A percentile compares a stretch with the other conserved stretches of the same genome.
These are phyloP conservation scores for Eucalyptus curtisii DNA, from an alignment of 345 rosid species.

Conservation along the genomic window DNA sequence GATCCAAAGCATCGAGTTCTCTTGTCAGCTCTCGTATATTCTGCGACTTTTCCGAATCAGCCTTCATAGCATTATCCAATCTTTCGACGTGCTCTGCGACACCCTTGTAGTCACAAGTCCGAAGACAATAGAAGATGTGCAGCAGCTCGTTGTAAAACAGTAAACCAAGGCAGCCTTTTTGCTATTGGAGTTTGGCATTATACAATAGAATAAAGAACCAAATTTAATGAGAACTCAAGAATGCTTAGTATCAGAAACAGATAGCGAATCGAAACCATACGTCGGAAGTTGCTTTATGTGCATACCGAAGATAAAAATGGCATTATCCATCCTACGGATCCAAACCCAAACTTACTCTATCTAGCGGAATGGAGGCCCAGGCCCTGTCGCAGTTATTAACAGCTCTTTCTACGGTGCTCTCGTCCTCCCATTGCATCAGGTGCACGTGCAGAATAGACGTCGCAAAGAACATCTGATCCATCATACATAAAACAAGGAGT, in stretches of 20 bases:
- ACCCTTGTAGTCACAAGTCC: constrained; percentile 81
- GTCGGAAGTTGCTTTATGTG: background rate
- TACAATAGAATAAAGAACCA: background rate
- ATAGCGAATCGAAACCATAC: background rate
- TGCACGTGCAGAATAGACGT: constrained; percentile 82
- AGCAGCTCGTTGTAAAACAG: constrained; percentile 89
- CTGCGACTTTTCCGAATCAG: constrained; percentile 40
- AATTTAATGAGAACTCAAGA: background rate
- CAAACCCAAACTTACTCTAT: constrained; percentile 36
- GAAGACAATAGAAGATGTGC: constrained; percentile 78
- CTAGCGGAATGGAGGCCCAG: constrained; percentile 61
- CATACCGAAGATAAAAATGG: background rate
- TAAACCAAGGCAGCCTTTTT: constrained; percentile 59
- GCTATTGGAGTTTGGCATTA: constrained; percentile 16
- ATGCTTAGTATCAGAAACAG: background rate
- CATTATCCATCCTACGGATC: background rate
- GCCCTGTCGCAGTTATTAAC: constrained; percentile 54
- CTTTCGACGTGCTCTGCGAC: constrained; percentile 76
- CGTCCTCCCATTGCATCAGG: constrained; percentile 87
- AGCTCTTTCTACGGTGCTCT: constrained; percentile 53
- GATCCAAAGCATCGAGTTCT: constrained; percentile 60
- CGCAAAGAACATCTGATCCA: constrained; percentile 75
- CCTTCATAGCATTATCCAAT: constrained; percentile 85
- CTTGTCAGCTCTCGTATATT: constrained; percentile 34
- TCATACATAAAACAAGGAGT: background rate